A percentile compares a stretch with the other conserved stretches of the same genome.
These are phyloP conservation scores for Penicillium diatomitis DNA, from an alignment of 495 filamentous ascomycete genomes.

Conservation along the genomic window DNA sequence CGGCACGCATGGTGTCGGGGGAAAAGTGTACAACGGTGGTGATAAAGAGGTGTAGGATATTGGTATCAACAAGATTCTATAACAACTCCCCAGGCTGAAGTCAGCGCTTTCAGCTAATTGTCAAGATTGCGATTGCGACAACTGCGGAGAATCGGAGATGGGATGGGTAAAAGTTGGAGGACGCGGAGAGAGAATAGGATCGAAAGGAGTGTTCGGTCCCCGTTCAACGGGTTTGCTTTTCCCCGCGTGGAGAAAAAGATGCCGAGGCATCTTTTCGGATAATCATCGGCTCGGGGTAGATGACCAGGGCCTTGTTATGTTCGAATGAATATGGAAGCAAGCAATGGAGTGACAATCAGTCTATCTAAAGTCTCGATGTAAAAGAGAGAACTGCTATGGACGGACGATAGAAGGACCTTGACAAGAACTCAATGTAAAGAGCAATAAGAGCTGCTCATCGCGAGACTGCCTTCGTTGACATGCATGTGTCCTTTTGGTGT, in stretches of 20 bases:
- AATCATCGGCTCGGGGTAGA: slow-evolving; percentile 10
- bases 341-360: too few relatives aligned
- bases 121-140: too few relatives aligned
- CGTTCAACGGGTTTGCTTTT: neutral
- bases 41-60: neutral
- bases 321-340: too few relatives aligned
- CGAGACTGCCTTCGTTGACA: too few relatives aligned
- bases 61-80: neutral
- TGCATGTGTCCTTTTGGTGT: too few relatives aligned
- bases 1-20: slow-evolving; percentile 59
- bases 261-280: slow-evolving; percentile 20
- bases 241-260: slow-evolving; percentile 11
- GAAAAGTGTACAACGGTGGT: neutral
- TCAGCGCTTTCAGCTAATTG: too few relatives aligned
- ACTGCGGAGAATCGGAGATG: neutral
- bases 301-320: neutral
- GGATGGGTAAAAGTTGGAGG: neutral
- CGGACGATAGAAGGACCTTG: too few relatives aligned
- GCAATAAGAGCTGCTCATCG: too few relatives aligned
- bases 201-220: neutral
- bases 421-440: too few relatives aligned
- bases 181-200: neutral
- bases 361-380: too few relatives aligned
- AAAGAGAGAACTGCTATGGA: too few relatives aligned
- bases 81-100: too few relatives aligned